Conservation (phyloP, 441 rosid species). For the Erodium moschatum region DNA sequence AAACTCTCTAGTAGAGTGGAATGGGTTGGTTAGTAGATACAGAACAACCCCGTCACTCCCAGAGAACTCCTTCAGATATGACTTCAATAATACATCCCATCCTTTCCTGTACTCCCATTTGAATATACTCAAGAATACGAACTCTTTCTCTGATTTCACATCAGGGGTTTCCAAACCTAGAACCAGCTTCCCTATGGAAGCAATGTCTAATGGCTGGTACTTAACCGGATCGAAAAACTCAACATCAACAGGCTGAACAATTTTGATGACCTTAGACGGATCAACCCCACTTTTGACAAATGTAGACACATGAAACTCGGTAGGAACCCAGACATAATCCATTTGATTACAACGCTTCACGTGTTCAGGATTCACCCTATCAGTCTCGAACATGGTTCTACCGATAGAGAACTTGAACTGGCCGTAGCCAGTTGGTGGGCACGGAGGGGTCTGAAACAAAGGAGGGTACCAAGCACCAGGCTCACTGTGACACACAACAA, state of each 20-base stretch:
- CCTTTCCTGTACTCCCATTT: constrained; percentile 87
- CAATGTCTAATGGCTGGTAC: constrained; percentile 42
- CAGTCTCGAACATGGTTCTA: constrained; percentile 88
- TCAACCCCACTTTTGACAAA: constrained; percentile 68
- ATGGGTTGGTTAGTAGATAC: constrained; percentile 63
- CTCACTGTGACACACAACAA: constrained; percentile 80
- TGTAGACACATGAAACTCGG: constrained; percentile 63
- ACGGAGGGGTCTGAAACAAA: constrained; percentile 62
- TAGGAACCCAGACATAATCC: constrained; percentile 85
- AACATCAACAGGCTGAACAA: constrained; percentile 71
- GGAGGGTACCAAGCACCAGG: constrained; percentile 94
- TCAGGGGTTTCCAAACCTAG: constrained; percentile 29
- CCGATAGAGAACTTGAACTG: constrained; percentile 47
- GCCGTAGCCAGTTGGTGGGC: constrained; percentile 59
- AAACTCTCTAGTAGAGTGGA: constrained; percentile 54
- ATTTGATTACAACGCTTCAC: constrained; percentile 54
- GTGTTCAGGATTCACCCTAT: constrained; percentile 51
- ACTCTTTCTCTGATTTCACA: constrained; percentile 25
- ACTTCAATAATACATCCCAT: constrained; percentile 73
- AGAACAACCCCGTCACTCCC: constrained; percentile 42
- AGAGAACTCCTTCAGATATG: constrained; percentile 62
- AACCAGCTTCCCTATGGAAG: constrained; percentile 31
- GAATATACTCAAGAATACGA: constrained; percentile 72
- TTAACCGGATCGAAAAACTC: constrained; percentile 49
- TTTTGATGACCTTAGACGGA: constrained; percentile 57